Evolutionary conservation across 768 basidiomycete species (phyloP), one percentile per base, ranked within the genome.

Genomic region (Tephrocybe sp.): DNA sequence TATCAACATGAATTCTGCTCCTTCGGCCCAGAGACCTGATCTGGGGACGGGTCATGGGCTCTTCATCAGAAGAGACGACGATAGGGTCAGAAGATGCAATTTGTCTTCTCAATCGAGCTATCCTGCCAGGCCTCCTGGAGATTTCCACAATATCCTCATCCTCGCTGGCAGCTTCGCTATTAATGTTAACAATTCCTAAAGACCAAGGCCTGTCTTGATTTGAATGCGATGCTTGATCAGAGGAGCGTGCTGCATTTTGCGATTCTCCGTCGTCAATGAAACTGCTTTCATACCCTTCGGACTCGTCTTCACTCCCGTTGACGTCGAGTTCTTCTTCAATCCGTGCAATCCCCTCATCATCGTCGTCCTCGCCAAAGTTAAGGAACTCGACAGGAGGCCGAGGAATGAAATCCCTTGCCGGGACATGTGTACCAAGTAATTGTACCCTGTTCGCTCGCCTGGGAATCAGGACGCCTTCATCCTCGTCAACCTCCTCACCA

Each of bases 201-300:
- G 11, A 13, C 11, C 20, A 35, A 17, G 11, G 26, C 11, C 10
- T 23, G 17, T 12, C 23, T 23, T 22, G 20, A 30, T 6, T 13
- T 35, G 22, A 23, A 43, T 8, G 49, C 4, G 26, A 19, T 17
- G 13, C 35, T 35, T 1, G n/a, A 2, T 33, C 35, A 2, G 32
- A 22, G 26, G 39, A 33, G 8, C 22, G n/a, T 33, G n/a, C 26
- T 19, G 43, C 20, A 3, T 23, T 13, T 22, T 30, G 50, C 30
- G 59, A 65, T 14, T 69, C 69, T 20, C 55, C 68, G 38, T 83
- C 81, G 36, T 82, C 80, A 44, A 84, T 82, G 57, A 83, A 83
- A 61, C 80, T 80, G 54, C 72, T 71, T 52, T 78, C 78, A 44
- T 80, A 82, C 11, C 62, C 72, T 14, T 68, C 73, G 0, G 73